A percentile compares a stretch with the other conserved stretches of the same genome.
These are phyloP conservation scores for Tylopilus felleus DNA, from an alignment of 768 basidiomycete species.

Conservation along the genomic window DNA sequence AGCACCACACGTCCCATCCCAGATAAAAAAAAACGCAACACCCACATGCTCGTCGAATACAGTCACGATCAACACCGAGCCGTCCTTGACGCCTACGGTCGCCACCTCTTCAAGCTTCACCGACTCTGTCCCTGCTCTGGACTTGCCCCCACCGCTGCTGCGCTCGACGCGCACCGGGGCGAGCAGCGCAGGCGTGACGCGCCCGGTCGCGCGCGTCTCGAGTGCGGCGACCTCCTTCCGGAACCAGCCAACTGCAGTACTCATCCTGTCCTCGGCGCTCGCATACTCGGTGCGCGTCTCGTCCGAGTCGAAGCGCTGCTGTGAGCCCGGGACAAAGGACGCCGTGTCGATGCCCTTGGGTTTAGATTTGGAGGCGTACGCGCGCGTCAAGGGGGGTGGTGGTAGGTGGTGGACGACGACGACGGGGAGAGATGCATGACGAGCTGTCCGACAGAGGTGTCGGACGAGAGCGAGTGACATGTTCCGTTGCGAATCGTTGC, in stretches of 20 bases:
- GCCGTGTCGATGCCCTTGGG: conserved; percentile 39
- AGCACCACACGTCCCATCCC: conserved; percentile 3
- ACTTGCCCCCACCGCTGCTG: conserved; percentile 24
- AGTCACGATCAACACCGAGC: conserved; percentile 67
- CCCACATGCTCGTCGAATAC: conserved; percentile 77
- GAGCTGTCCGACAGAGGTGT: conserved; percentile 1
- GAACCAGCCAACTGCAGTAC: conserved; percentile 64
- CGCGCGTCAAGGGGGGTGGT: conserved; percentile 3
- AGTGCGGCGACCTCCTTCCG: conserved; percentile 70
- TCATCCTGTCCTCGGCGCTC: conserved; percentile 64
- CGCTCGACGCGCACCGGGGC: conserved; percentile 61
- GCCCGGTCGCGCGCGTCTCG: conserved; percentile 71
- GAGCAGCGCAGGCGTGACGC: conserved; percentile 70
- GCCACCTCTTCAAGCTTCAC: conserved; percentile 66
- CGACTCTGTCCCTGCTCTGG: conserved; percentile 13
- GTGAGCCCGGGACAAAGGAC: conserved; percentile 63
- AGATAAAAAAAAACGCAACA: not conserved
- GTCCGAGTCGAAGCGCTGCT: conserved; percentile 54
- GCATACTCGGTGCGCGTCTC: conserved; percentile 56
- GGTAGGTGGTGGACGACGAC: not conserved
- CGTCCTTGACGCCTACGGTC: conserved; percentile 78
- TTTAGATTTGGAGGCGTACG: conserved; percentile 31
- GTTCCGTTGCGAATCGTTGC: not conserved
- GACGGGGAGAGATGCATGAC: not conserved
- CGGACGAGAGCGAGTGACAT: conserved; percentile 10